Percentiles rank a stretch among this genome's conserved stretches.
phyloP scores from a whole-genome alignment of 2,329 filamentous ascomycete genomes.

The Cladosporium halotolerans region DNA sequence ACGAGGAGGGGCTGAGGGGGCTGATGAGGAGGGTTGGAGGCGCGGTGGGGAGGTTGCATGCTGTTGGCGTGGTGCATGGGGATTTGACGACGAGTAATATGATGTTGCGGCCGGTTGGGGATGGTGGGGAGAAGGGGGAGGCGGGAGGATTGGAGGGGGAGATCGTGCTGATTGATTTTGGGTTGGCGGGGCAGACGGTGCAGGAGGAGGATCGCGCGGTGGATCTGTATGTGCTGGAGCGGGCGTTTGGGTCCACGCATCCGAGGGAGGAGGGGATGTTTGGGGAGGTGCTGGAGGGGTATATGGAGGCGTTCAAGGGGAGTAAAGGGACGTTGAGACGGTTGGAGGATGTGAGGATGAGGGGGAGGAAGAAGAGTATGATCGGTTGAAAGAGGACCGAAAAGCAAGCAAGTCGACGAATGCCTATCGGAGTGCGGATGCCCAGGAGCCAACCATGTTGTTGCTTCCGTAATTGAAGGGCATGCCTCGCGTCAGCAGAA shows the following conservation, averaged over 20 bases:
- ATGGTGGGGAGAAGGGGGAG: not conserved
- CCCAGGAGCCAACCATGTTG: too few species aligned
- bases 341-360: conserved; percentile 85
- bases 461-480: too few species aligned
- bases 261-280: conserved; percentile 76
- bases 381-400: conserved; percentile 57
- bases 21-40: conserved; percentile 31
- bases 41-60: conserved; percentile 55
- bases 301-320: conserved; percentile 65
- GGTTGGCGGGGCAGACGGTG: conserved; percentile 71
- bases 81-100: conserved; percentile 97
- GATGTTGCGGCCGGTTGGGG: conserved; percentile 58
- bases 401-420: too few species aligned
- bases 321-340: conserved; percentile 68
- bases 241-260: conserved; percentile 92
- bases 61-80: conserved; percentile 81
- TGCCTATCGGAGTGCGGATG: too few species aligned
- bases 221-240: conserved; percentile 90
- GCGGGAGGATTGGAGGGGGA: conserved; percentile 53
- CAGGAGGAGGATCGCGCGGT: conserved; percentile 92
- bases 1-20: conserved; percentile 23
- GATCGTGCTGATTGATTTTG: conserved; percentile 90
- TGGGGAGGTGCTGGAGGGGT: conserved; percentile 71
- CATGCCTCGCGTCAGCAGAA: too few species aligned
- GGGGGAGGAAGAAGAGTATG: conserved; percentile 96